Base-by-base conservation (phyloP, 495 filamentous ascomycete species). In the Penicillium macrosclerotiorum region DNA sequence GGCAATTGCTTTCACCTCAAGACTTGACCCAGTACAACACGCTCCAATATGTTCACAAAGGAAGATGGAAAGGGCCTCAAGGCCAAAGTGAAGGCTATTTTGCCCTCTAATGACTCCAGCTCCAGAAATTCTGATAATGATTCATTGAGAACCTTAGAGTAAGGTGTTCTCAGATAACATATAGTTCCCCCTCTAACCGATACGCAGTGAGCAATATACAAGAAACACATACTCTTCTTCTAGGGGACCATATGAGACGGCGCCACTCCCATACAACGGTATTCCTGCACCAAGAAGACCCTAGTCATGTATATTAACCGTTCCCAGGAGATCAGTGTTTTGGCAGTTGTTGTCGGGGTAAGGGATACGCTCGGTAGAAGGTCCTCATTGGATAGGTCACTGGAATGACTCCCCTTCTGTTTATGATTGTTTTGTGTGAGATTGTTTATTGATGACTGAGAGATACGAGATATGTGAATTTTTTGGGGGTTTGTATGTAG, bases 291-390 rank as follows among this genome's bases (percentile, higher is more conserved):
- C 46, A 42, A 26, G 20, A 27, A 9, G 36, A 22, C 11, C 14
- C 16, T 16, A n/a, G 37, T 46, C 42, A 32, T 22, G 26, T 34
- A 17, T 54, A 49, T 54, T 49, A 33, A 54, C 46, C 18, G 23
- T 18, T 49, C 19, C 25, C 51, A 54, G 51, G 51, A 36, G 51
- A 54, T 54, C 51, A 54, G 42, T 54, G 51, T 37, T 54, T 54
- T 42, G 51, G 49, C 36, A 48, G 43, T 42, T 55, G 48, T 26
- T 55, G 40, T 29, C 40, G 48, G 27, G 43, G 47, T 8, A 55
- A 51, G 8, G 47, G 47, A 6, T 51, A 47, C 37, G 7, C 39
- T 27, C 37, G 43, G 27, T 37, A 47, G 31, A 45, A 12, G 5
- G 2, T 18, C 12, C 3, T 2, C 5, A 11, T 27, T 5, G n/a